Base-by-base conservation (phyloP, 2,329 filamentous ascomycete species). In the Trichoderma oligosporum region DNA sequence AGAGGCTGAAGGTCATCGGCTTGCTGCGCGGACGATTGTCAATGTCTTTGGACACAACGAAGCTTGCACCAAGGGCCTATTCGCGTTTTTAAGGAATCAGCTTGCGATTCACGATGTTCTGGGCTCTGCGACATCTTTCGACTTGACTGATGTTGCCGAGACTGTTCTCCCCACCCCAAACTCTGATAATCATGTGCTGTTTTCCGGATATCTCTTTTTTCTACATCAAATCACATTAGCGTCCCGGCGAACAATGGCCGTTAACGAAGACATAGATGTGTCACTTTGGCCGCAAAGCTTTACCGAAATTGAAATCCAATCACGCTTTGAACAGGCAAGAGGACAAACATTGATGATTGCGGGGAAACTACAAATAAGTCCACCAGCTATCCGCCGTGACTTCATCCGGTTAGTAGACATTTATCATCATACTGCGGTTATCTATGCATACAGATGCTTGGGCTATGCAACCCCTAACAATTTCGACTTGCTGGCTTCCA, bases 11-110 rank as follows among this genome's bases (percentile, higher is more conserved):
- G 63, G 64, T 22, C 68, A 70, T 31, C 56, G 67, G 8, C 60
- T 61, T 39, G 68, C 68, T 4, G 68, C 67, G 0, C 57, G 68
- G 16, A 68, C 64, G 1, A 63, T 70, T 1, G 63, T 68, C 20
- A 68, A 68, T 24, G 61, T 69, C 6, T 70, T 70, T 51, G 60
- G 60, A 35, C 59, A 60, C 9, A 62, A 64, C 31, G 51, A 57
- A 4, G 57, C 60, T 8, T 60, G 56, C 27, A 61, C 57, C 29
- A 60, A 65, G 9, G 51, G 62, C 9, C 58, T 68, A 16, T 66
- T 69, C 44, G 62, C 62, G 7, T 70, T 70, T 52, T 44, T 70
- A 6, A 61, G 66, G 7, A 68, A 68, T 42, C 67, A 70, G 38
- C 60, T 70, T 3, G 61, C 64, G 2, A 63, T 70, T 4, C 62